Evolutionary conservation across 805 yeast species (phyloP), one percentile per base, ranked within the genome.

Genomic region (Monosporozyma yasuniensis): DNA sequence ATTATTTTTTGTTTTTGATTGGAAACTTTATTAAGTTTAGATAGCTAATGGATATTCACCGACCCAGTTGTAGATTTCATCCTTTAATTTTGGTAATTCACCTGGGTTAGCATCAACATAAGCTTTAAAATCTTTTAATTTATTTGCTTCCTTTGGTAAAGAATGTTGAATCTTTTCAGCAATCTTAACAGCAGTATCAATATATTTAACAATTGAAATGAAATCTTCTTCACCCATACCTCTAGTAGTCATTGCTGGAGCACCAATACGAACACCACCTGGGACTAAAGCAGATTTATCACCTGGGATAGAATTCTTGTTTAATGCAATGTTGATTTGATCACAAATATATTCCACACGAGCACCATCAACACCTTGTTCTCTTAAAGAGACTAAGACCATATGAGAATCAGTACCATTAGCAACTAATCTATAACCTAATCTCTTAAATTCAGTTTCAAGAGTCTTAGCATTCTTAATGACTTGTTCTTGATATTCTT

Each of bases 201-300:
- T 86, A 78, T 81, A 90, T 56, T 75, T 73, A 48, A 83, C 96
- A 61, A 91, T 85, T 64, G 77, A 80, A 61, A 71, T 77, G 70
- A 91, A 93, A 67, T 93, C 97, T 52, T 74, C 83, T 69, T 86
- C 89, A 52, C 89, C 86, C 61, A 89, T 80, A 58, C 99, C 99
- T 75, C 99, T 87, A 52, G 97, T 87, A 56, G 96, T 81, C 98
- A 91, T 91, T 51, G 97, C 97, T 57, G 99, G 99, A 47, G 99
- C 86, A 65, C 99, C 99, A 54, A 91, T 84, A 75, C 99, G 86
- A 57, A 91, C 81, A 69, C 99, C 99, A 61, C 95, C 91, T 67
- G 99, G 98, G 56, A 89, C 91, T 56, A 91, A 78, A 48, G 98
- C 98, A 43, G 95, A 85, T 72, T 85, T 87, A 74, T 91, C 99